Evolutionary conservation across 2,329 filamentous ascomycete genomes (phyloP).

Genomic region (Dothideomycetes sp.): DNA sequence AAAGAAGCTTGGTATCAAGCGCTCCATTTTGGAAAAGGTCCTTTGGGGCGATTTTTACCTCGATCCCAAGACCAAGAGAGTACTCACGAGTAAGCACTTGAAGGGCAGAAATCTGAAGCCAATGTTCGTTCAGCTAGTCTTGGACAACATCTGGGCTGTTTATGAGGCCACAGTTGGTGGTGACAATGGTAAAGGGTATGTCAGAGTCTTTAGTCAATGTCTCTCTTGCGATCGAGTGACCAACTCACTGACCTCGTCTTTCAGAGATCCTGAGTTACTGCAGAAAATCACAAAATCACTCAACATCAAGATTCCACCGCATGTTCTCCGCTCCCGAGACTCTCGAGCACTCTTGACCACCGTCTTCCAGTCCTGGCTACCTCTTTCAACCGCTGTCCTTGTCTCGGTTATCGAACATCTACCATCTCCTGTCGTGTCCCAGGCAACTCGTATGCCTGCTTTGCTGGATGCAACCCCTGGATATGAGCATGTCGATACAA

Average conservation of each 20-base stretch:
- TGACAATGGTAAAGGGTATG: conserved; percentile 68
- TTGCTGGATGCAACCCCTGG: conserved; percentile 74
- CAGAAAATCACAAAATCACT: conserved; percentile 95
- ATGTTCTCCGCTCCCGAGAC: conserved; percentile 74
- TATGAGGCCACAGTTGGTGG: conserved; percentile 84
- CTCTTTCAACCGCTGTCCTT: conserved; percentile 79
- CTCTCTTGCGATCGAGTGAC: not conserved
- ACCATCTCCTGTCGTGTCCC: conserved; percentile 70
- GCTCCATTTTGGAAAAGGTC: conserved; percentile 77
- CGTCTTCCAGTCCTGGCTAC: conserved; percentile 82
- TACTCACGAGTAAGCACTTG: conserved; percentile 80
- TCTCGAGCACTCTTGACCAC: conserved; percentile 73
- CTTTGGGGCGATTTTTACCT: conserved; percentile 96
- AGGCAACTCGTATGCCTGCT: conserved; percentile 67
- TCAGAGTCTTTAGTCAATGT: conserved; percentile 24
- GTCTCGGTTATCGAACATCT: conserved; percentile 91
- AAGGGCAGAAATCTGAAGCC: conserved; percentile 88
- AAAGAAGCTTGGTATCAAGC: conserved; percentile 92
- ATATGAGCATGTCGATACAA: conserved; percentile 54
- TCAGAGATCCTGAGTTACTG: conserved; percentile 62
- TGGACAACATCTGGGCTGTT: conserved; percentile 92
- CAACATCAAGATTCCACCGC: conserved; percentile 70
- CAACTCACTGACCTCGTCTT: conserved; percentile 1
- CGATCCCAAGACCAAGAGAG: conserved; percentile 92
- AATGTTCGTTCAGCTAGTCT: conserved; percentile 92